These are phyloP conservation scores for Hanseniaspora meyeri DNA, from an alignment of 805 yeast species.

Conservation along the genomic window DNA sequence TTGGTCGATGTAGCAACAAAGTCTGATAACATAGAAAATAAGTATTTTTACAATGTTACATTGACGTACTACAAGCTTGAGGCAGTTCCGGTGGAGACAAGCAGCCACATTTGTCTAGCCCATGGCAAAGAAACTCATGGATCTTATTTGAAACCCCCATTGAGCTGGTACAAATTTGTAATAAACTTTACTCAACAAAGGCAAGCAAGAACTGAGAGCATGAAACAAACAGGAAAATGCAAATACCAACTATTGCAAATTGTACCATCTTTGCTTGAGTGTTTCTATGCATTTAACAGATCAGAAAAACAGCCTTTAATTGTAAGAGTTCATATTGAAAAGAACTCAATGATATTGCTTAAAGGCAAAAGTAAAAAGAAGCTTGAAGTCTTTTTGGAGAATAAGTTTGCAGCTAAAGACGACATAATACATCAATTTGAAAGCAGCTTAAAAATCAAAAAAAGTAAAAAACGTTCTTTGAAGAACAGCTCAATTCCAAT, in stretches of 20 bases:
- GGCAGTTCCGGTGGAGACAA: constrained; percentile 20
- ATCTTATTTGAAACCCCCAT: constrained; percentile 19
- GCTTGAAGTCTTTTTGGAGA: constrained; percentile 66
- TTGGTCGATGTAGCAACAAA: constrained; percentile 30
- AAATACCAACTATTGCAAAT: constrained; percentile 24
- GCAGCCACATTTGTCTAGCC: constrained; percentile 30
- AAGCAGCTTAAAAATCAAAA: constrained; percentile 21
- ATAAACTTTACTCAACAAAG: not conserved
- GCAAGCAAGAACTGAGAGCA: not conserved
- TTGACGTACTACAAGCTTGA: constrained; percentile 30
- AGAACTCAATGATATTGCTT: constrained; percentile 34
- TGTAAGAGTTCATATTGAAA: constrained; percentile 36
- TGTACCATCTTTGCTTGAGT: constrained; percentile 25
- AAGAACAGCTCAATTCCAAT: not conserved
- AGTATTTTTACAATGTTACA: constrained; percentile 27
- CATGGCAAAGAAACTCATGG: constrained; percentile 27
- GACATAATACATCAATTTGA: constrained; percentile 32
- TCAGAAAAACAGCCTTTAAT: constrained; percentile 22
- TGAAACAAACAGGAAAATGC: not conserved
- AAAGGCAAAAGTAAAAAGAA: constrained; percentile 43
- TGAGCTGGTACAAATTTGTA: not conserved
- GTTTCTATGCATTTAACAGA: constrained; percentile 17
- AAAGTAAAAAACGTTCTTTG: not conserved
- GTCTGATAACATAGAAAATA: constrained; percentile 19
- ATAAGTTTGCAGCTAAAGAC: constrained; percentile 62